Percentiles rank a stretch among this genome's conserved stretches.
Evolutionary conservation across 1,139 yeast genomes (phyloP).

Genomic region (Scheffersomyces parashehatae): DNA sequence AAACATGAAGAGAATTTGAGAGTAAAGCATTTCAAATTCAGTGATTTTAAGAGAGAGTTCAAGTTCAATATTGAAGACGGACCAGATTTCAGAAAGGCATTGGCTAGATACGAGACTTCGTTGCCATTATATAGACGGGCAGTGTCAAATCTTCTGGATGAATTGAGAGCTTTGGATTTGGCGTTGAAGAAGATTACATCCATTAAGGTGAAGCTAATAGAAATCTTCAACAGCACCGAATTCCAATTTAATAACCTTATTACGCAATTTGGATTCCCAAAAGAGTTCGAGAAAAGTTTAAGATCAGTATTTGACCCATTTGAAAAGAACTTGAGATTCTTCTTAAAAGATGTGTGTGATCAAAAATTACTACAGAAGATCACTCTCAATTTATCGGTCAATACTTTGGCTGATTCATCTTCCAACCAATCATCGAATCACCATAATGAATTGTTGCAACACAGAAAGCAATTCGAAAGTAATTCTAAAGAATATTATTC

Average conservation of each 20-base stretch:
- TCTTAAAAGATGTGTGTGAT: slow-evolving; percentile 35
- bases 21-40: slow-evolving; percentile 3
- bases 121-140: slow-evolving; percentile 50
- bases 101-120: slow-evolving; percentile 54
- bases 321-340: slow-evolving; percentile 31
- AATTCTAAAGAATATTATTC: slow-evolving; percentile 73
- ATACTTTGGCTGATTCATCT: slow-evolving; percentile 2
- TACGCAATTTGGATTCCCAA: slow-evolving; percentile 12
- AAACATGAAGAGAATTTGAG: not conserved
- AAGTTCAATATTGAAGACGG: slow-evolving; percentile 61
- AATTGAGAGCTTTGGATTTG: slow-evolving; percentile 31
- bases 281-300: slow-evolving; percentile 12
- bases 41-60: slow-evolving; percentile 18
- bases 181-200: slow-evolving; percentile 17
- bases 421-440: slow-evolving; percentile 4
- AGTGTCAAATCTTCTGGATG: slow-evolving; percentile 35
- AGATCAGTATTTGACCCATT: slow-evolving; percentile 32
- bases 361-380: slow-evolving; percentile 28
- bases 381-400: slow-evolving; percentile 6
- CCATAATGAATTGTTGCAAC: slow-evolving; percentile 11
- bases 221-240: slow-evolving; percentile 20
- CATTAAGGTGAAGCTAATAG: slow-evolving; percentile 25
- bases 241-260: slow-evolving; percentile 14
- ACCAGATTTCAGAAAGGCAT: slow-evolving; percentile 65
- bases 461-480: slow-evolving; percentile 64